A percentile compares a stretch with the other conserved stretches of the same genome.
These are phyloP conservation scores for Syzygium aqueum DNA, from an alignment of 345 rosid species.

Conservation along the genomic window DNA sequence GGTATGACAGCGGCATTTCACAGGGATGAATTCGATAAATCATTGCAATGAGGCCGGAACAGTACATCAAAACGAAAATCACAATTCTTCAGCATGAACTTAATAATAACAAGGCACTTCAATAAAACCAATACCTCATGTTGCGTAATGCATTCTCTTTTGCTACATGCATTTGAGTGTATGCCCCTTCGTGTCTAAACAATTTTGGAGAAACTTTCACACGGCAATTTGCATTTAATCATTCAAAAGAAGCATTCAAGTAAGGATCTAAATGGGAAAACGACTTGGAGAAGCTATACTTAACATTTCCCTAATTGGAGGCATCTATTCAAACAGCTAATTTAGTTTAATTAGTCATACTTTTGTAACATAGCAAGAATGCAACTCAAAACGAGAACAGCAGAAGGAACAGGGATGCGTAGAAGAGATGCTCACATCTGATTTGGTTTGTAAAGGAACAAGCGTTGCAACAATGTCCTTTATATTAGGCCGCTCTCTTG, in stretches of 20 bases:
- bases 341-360: neutral
- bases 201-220: neutral
- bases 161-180: neutral
- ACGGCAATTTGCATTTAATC: neutral
- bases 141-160: neutral
- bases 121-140: neutral
- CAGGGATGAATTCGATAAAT: neutral
- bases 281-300: neutral
- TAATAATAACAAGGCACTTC: neutral
- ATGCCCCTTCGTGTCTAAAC: neutral
- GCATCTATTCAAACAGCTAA: neutral
- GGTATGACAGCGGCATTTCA: neutral
- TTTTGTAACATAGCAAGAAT: neutral
- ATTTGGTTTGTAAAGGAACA: constrained; percentile 64
- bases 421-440: constrained; percentile 53
- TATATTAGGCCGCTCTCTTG: constrained; percentile 84
- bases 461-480: constrained; percentile 73
- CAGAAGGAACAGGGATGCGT: neutral
- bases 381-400: neutral
- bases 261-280: neutral
- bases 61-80: neutral
- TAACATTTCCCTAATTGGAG: neutral
- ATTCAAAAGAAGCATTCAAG: neutral
- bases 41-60: neutral
- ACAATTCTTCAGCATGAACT: neutral